Evolutionary conservation across 2,329 filamentous ascomycete genomes (phyloP), one percentile per base, ranked within the genome.

Genomic region (Monosporascus ibericus): DNA sequence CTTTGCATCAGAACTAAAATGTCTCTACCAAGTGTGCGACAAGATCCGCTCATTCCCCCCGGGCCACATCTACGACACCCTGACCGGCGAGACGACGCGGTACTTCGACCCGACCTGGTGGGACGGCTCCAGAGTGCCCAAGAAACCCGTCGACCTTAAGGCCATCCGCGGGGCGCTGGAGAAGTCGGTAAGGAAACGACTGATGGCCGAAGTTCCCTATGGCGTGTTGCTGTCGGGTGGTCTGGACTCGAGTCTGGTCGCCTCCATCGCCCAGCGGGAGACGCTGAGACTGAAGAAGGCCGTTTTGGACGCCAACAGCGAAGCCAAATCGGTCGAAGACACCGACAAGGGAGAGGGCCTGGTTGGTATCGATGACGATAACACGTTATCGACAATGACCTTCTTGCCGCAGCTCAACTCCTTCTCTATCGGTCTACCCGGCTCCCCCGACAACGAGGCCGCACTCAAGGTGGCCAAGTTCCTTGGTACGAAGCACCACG

Each of bases 141-240:
- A 85, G 50, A 86, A 80, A 18, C 90, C 92, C 0, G 75, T 96
- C 55, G 89, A 97, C 74, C 85, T 91, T 69, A 95, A 88, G 77
- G 69, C 83, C 50, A 80, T 99, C 62, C 84, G 94, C 60, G 81
- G 87, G 67, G 85, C 87, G 1, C 79, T 99, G 55, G 94, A 97
- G 79, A 88, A 85, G 72, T 85, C 94, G 11, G 94, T 99, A 52
- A 85, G 92, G 67, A 99, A 99, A 78, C 87, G 94, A 60, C 80
- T 99, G 70, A 99, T 99, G 94, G 94, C 94, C 22, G 94, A 99
- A 74, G 94, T 99, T 37, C 94, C 94, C 17, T 99, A 96, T 70
- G 94, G 94, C 72, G 94, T 99, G 22, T 76, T 99, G 54, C 79
- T 99, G 48, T 99, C 94, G 49, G 94, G 94, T 66, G 94, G 94